Percentiles rank a stretch among this genome's conserved stretches.
Conservation (phyloP, 257 asterid species). For the Solanum virginianum region DNA sequence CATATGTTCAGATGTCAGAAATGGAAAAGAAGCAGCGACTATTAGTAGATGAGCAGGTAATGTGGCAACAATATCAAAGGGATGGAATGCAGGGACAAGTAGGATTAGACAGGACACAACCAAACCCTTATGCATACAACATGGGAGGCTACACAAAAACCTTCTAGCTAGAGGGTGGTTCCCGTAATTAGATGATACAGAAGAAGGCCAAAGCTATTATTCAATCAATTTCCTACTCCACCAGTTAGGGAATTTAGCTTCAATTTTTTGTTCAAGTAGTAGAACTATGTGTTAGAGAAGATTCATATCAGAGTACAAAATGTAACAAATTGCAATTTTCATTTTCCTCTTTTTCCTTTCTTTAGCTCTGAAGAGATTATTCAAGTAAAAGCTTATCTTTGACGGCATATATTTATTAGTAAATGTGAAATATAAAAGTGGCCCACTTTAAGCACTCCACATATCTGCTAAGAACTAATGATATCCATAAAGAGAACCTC, state of each 20-base stretch:
- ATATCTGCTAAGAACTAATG: no score
- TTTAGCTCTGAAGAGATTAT: background rate
- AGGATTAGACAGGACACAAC: constrained; percentile 27
- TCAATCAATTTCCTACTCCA: background rate
- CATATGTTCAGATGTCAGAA: constrained; percentile 89
- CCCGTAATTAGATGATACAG: background rate
- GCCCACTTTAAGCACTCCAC: background rate
- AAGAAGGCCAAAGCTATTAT: background rate
- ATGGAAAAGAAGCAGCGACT: constrained; percentile 78
- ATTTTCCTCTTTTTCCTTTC: background rate
- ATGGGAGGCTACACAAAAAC: constrained; percentile 37
- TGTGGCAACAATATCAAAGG: constrained; percentile 80
- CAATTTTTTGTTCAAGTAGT: background rate
- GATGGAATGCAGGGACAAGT: constrained; percentile 81
- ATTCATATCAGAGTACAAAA: background rate
- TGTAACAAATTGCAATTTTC: background rate
- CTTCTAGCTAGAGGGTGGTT: background rate
- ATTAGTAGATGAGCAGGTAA: constrained; percentile 56
- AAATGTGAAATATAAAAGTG: no score
- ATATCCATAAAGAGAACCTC: constrained; percentile 35
- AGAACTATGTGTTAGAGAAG: background rate
- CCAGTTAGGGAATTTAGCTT: background rate
- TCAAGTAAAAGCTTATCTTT: background rate
- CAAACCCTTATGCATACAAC: constrained; percentile 23
- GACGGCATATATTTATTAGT: background rate